phyloP scores from a whole-genome alignment of 2,329 filamentous ascomycete species.

The Paradendryphiella salina region DNA sequence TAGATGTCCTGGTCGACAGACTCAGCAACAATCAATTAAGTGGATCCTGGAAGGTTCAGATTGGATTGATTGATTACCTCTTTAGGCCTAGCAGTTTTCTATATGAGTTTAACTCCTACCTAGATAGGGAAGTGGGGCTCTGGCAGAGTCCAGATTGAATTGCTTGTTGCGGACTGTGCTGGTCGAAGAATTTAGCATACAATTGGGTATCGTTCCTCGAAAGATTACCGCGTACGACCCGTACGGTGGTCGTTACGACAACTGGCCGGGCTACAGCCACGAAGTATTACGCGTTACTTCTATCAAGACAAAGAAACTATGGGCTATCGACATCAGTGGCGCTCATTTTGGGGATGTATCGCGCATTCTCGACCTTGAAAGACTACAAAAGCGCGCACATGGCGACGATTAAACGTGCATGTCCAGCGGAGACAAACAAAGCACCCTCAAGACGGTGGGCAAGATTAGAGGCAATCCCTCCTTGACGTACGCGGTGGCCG shows the following conservation, averaged over 20 bases:
- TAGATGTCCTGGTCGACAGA: background rate
- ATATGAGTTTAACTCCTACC: too few species aligned
- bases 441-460: background rate
- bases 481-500: background rate
- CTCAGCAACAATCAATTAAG: too few species aligned
- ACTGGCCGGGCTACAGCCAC: background rate
- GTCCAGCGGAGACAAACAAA: background rate
- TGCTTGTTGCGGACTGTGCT: too few species aligned
- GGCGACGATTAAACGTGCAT: fast-evolving
- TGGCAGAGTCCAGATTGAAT: too few species aligned
- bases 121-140: too few species aligned
- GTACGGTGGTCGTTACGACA: background rate
- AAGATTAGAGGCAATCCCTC: background rate
- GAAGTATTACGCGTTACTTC: background rate
- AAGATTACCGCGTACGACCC: background rate
- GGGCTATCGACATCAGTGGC: constrained; percentile 3
- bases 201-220: background rate
- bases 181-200: too few species aligned
- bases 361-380: background rate
- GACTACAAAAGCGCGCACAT: background rate
- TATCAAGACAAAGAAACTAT: background rate
- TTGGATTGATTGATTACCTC: too few species aligned
- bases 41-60: too few species aligned
- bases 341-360: constrained; percentile 4
- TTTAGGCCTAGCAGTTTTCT: too few species aligned